A percentile compares a stretch with the other conserved stretches of the same genome.
Conservation (phyloP, 1,284 basidiomycete species). For the Phellinidium pouzarii region DNA sequence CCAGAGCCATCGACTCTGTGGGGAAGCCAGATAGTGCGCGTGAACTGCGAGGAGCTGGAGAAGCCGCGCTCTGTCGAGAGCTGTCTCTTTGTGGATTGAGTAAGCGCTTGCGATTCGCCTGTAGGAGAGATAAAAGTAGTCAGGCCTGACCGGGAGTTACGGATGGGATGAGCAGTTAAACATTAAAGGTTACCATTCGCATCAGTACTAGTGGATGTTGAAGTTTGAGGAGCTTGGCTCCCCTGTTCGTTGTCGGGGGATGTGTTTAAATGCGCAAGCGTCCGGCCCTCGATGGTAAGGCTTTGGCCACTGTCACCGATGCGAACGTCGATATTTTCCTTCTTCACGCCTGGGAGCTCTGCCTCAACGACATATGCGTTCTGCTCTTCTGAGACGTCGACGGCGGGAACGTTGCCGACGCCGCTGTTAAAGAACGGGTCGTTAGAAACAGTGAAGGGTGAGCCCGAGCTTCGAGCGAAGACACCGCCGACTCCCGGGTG, state of each 20-base stretch:
- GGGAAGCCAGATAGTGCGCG: slow-evolving; percentile 65
- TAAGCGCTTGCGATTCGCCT: slow-evolving; percentile 21
- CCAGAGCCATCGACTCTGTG: slow-evolving; percentile 49
- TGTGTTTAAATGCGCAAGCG: slow-evolving; percentile 28
- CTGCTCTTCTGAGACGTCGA: slow-evolving; percentile 62
- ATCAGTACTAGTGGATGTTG: not conserved
- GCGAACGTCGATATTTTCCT: slow-evolving; percentile 65
- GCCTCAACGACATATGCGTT: slow-evolving; percentile 65
- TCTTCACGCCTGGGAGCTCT: slow-evolving; percentile 72
- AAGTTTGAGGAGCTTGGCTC: not conserved
- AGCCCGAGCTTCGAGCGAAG: slow-evolving; percentile 16
- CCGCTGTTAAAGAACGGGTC: slow-evolving; percentile 44
- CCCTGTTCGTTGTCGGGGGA: too few relatives aligned
- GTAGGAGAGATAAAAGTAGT: not conserved
- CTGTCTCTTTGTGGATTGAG: slow-evolving; percentile 29
- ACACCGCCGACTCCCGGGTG: slow-evolving; percentile 27
- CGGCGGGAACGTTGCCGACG: slow-evolving; percentile 36
- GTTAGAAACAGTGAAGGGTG: slow-evolving; percentile 35
- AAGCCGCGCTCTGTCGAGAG: slow-evolving; percentile 55
- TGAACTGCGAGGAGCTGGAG: slow-evolving; percentile 48
- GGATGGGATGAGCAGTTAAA: not conserved
- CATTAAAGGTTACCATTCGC: not conserved
- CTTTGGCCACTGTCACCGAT: slow-evolving; percentile 64
- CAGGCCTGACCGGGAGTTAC: not conserved
- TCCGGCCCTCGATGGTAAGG: slow-evolving; percentile 64